phyloP scores from a whole-genome alignment of 2,329 filamentous ascomycete genomes.

The Trichophyton simii region DNA sequence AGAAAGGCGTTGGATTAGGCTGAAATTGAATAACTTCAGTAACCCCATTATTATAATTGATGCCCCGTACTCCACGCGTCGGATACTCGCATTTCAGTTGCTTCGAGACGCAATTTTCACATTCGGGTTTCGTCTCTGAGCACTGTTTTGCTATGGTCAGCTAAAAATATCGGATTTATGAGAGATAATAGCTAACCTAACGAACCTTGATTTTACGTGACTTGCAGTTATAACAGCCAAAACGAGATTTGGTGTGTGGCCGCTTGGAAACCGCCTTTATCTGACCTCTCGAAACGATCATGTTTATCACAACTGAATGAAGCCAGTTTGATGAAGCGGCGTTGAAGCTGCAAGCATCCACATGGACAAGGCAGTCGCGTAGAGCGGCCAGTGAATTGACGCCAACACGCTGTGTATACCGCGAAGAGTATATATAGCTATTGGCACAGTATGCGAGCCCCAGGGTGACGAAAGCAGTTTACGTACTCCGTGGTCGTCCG shows the following conservation, averaged over 20 bases:
- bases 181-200: conserved; percentile 6
- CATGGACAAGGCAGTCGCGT: background rate
- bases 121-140: conserved; percentile 24
- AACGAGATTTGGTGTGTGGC: conserved; percentile 22
- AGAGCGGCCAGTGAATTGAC: background rate
- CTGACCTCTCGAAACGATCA: background rate
- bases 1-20: conserved; percentile 21
- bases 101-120: conserved; percentile 23
- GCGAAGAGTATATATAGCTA: background rate
- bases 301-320: background rate
- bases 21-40: background rate
- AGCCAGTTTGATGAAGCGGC: background rate
- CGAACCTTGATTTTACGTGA: conserved; percentile 37
- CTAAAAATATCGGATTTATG: no score
- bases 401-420: background rate
- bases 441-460: background rate
- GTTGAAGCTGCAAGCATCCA: background rate
- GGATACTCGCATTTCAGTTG: conserved; percentile 22
- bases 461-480: conserved; percentile 1
- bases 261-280: background rate
- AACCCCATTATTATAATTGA: background rate
- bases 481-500: background rate
- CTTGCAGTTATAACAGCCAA: conserved; percentile 29
- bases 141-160: conserved; percentile 15
- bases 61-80: conserved; percentile 4